Evolutionary conservation across 1,284 basidiomycete genomes (phyloP).

Genomic region (Cryptococcus sp.): DNA sequence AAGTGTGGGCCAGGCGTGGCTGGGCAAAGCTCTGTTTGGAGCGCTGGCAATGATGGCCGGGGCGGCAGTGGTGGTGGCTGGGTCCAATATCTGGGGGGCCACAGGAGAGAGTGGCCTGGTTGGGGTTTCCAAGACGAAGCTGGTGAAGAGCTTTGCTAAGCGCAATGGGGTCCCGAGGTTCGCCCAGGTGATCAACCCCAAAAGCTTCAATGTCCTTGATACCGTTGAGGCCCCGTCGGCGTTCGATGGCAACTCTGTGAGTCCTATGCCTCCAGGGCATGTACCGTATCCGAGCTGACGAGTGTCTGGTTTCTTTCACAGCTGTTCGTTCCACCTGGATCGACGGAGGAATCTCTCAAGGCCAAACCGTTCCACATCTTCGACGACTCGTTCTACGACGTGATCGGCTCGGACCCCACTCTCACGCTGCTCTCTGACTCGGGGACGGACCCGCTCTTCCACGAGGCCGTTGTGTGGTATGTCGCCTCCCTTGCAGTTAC

Average conservation of each 20-base stretch:
- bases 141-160: too few species aligned
- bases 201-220: slow-evolving; percentile 29
- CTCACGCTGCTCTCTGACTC: slow-evolving; percentile 58
- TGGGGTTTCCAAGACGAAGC: too few species aligned
- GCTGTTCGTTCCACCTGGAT: slow-evolving; percentile 42
- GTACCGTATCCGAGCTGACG: not conserved
- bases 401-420: slow-evolving; percentile 61
- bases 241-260: slow-evolving; percentile 29
- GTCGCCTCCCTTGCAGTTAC: slow-evolving; percentile 3
- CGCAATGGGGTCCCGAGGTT: not conserved
- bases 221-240: slow-evolving; percentile 23
- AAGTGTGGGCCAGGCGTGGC: too few species aligned
- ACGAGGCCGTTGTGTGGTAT: slow-evolving; percentile 66
- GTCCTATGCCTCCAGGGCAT: slow-evolving; percentile 7
- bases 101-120: too few species aligned
- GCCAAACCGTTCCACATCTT: slow-evolving; percentile 62
- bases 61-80: too few species aligned
- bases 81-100: too few species aligned
- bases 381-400: slow-evolving; percentile 58
- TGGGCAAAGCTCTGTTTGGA: too few species aligned
- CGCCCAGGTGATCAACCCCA: slow-evolving; percentile 37
- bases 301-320: slow-evolving; percentile 4
- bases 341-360: slow-evolving; percentile 22
- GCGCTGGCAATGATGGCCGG: too few species aligned
- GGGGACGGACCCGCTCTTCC: slow-evolving; percentile 63